Base-by-base conservation (phyloP, 495 filamentous ascomycete genomes). In the Hypoxylon cercidicola region DNA sequence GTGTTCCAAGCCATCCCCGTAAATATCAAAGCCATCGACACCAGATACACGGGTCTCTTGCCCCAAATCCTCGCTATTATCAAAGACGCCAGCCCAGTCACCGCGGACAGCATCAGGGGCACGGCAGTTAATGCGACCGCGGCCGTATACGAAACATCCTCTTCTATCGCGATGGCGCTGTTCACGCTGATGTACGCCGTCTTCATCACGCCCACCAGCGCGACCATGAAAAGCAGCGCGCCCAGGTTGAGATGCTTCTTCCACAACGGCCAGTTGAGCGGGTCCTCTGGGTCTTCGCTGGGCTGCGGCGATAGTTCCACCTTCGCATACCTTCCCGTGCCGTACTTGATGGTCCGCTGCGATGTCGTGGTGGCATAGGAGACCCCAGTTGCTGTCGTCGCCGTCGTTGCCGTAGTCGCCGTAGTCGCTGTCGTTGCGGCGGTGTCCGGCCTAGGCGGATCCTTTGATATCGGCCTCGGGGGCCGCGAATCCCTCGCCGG, bases 241-340 rank as follows among this genome's bases (percentile, higher is more conserved):
- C 51, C 60, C 16, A 78, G 77, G 54, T 81, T 79, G 1, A 81
- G 54, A 56, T 84, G 78, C 55, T 82, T 84, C 44, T 77, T 78
- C 79, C 78, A 82, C 16, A 50, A 45, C 7, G 77, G 74, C 82
- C 81, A 85, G 70, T 83, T 85, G 73, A 84, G 55, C 44, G 82
- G 82, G 55, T 84, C 82, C 44, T 79, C 75, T 8, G 70, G 75
- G 45, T 81, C 74, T 37, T 80, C 76, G 46, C 80, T 83, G 1
- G 82, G 80, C 40, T 79, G 80, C 11, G 82, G 82, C 4, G 79
- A 79, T 43, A 84, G 66, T 61, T 83, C 81, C 13, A 82, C 67
- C 20, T 66, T 65, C 10, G 73, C 70, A 43, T 75, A 62, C 47
- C 76, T 83, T 6, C 81, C 80, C 57, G 64, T 73, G 7, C 73